Percentiles rank a stretch among this genome's conserved stretches.
Conservation (phyloP, 1,284 basidiomycete species). For the Phellopilus nigrolimitatus region DNA sequence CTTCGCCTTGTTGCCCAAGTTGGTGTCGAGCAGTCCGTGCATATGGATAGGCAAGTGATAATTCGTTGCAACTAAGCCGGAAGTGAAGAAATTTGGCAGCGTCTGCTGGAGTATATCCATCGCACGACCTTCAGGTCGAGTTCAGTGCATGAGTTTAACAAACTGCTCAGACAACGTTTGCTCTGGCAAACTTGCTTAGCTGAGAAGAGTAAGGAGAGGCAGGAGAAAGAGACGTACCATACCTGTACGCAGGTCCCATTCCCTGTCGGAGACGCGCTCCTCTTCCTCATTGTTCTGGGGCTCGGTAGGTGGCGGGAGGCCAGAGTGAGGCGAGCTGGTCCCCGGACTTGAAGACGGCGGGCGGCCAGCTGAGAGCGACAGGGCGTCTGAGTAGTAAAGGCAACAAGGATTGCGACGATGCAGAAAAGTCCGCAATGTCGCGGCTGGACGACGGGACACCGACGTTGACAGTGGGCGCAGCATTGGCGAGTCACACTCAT, state of each 20-base stretch:
- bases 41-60: conserved; percentile 17
- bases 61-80: conserved; percentile 52
- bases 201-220: background rate
- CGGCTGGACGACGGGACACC: too few species aligned
- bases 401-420: background rate
- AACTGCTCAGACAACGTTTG: too few species aligned
- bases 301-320: background rate
- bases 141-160: too few species aligned
- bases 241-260: conserved; percentile 29
- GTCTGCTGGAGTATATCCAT: conserved; percentile 65
- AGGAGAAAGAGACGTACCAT: conserved; percentile 21
- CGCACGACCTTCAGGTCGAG: conserved; percentile 70
- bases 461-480: background rate
- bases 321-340: background rate
- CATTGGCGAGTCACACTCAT: too few species aligned
- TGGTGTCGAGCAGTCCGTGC: conserved; percentile 31
- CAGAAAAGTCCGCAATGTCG: background rate
- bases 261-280: conserved; percentile 33
- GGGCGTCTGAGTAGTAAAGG: background rate
- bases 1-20: conserved; percentile 22
- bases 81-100: conserved; percentile 65
- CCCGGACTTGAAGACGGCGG: background rate
- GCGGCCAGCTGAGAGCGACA: background rate
- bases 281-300: conserved; percentile 13
- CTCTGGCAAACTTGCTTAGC: too few species aligned